Base-by-base conservation (phyloP, 2,329 filamentous ascomycete species). In the Venturia nashicola region DNA sequence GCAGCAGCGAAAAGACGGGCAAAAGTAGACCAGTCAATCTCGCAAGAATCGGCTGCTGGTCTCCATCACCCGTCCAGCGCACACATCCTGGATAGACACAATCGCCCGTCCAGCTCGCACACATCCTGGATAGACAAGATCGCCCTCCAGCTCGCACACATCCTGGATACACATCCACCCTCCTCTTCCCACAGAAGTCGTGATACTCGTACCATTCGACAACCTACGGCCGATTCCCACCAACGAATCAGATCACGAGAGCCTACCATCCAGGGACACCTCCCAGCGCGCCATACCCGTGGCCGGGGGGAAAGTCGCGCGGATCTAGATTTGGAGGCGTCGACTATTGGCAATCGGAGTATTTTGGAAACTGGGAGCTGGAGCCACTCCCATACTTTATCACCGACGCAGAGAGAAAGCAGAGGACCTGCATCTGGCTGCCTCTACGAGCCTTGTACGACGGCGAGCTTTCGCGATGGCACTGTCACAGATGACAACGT, bases 391-490 rank as follows among this genome's bases (percentile, higher is more conserved):
- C 51, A 57, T 36, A 57, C 23, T 3, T 57, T 18, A n/a, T 34
- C 27, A 57, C 7, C 51, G 18, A 57, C 14, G 5, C 51, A 14
- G 51, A 57, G 51, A 57, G 27, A n/a, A 36, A 18, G 51, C 51
- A 57, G 16, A 57, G 32, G 3, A 57, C 51, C 51, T 57, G 51
- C 51, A 57, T 57, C 32, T n/a, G 51, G 59, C 39, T 60, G 59
- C n/a, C 43, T 42, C 59, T 44, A 60, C 59, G 43, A 60, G 59
- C 27, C 14, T 60, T 36, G 51, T 36, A 36, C 51, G 51, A 57
- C 32, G 14, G 51, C 51, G 60, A 63, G 39, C 36, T 36, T 34
- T 51, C 61, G 51, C 62, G 18, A 64, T 64, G 62, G 62, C 62
- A 14, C 55, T 64, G 5, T 61, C 51, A 23, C 16, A 46, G 27